Percentiles rank a stretch among this genome's conserved stretches.
These are phyloP conservation scores for Bipolaris zeicola DNA, from an alignment of 2,329 filamentous ascomycete genomes.

Conservation along the genomic window DNA sequence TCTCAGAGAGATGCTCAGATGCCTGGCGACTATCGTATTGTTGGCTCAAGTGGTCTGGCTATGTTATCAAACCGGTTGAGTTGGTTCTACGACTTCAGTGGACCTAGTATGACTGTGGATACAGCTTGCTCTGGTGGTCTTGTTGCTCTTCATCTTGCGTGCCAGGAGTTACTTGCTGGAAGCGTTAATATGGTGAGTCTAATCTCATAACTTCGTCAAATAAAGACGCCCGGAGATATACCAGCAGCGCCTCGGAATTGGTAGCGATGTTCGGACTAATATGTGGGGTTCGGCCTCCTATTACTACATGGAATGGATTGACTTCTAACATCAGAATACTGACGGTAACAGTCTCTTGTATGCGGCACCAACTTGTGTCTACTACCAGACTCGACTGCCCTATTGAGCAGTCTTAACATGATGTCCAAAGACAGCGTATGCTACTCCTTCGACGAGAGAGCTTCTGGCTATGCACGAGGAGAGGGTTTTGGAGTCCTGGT, in stretches of 20 bases:
- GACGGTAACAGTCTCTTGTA: slow-evolving; percentile 13
- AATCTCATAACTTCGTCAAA: neutral
- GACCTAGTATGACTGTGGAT: slow-evolving; percentile 33
- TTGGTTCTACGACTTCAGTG: slow-evolving; percentile 34
- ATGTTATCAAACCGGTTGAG: slow-evolving; percentile 29
- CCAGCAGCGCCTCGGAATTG: no score
- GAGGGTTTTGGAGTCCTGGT: slow-evolving; percentile 57
- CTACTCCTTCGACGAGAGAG: slow-evolving; percentile 55
- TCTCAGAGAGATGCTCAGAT: slow-evolving; percentile 16
- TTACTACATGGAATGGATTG: no score
- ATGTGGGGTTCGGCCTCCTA: no score
- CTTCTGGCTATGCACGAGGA: slow-evolving; percentile 67
- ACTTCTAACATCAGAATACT: neutral
- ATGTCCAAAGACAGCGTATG: slow-evolving; percentile 41
- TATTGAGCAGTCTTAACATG: slow-evolving; percentile 18
- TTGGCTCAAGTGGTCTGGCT: slow-evolving; percentile 12
- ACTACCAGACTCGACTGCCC: slow-evolving; percentile 14
- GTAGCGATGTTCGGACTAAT: neutral
- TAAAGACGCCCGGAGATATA: no score
- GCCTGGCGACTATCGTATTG: slow-evolving; percentile 15
- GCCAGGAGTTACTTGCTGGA: slow-evolving; percentile 19
- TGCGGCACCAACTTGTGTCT: slow-evolving; percentile 23
- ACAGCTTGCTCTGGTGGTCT: slow-evolving; percentile 37
- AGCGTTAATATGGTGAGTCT: slow-evolving; percentile 17
- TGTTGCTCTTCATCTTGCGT: slow-evolving; percentile 31